Evolutionary conservation across 192 early-diverging fungal species (phyloP).

Genomic region (Backusella mclennaniae): DNA sequence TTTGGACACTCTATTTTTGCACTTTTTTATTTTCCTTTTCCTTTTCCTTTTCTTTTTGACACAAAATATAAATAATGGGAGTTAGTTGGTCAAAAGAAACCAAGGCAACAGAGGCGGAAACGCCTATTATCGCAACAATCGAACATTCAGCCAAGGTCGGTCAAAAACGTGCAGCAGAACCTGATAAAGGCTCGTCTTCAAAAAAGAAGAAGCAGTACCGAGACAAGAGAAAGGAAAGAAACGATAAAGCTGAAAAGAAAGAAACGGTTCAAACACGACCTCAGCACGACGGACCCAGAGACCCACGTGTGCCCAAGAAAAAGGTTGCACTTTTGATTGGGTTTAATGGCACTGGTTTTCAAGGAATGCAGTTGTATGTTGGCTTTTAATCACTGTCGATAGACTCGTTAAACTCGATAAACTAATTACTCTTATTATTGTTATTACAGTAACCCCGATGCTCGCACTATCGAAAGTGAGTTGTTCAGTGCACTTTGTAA

Average conservation of each 20-base stretch:
- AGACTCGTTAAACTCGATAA: no score
- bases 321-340: conserved; percentile 89
- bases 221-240: background rate
- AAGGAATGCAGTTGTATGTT: conserved; percentile 92
- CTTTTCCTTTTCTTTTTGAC: background rate
- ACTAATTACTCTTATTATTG: conserved; percentile 8
- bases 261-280: conserved; percentile 9
- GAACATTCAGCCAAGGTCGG: background rate
- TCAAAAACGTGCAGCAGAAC: background rate
- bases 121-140: background rate
- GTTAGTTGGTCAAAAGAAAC: background rate
- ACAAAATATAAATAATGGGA: background rate
- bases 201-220: background rate
- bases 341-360: conserved; percentile 94
- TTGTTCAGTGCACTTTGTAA: conserved; percentile 83
- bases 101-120: background rate
- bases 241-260: background rate
- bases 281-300: conserved; percentile 37
- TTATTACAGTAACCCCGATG: conserved; percentile 64
- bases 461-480: conserved; percentile 85
- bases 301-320: conserved; percentile 72
- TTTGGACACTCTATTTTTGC: background rate
- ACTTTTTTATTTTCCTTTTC: background rate
- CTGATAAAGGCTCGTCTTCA: background rate
- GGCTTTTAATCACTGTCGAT: no score